phyloP scores from a whole-genome alignment of 2,329 filamentous ascomycete species.

The Orbilia ellipsospora region DNA sequence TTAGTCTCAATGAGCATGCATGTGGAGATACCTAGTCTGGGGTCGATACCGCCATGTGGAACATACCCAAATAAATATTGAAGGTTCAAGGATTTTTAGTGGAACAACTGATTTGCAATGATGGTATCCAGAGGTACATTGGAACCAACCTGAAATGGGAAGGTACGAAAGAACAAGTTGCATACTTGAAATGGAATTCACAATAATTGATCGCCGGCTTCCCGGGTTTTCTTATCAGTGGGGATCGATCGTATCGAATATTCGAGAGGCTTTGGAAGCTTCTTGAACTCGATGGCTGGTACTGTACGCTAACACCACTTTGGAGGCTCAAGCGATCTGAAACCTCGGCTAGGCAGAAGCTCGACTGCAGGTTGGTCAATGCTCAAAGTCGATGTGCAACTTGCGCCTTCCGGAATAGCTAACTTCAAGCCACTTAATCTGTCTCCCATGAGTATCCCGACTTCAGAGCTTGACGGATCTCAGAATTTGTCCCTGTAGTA shows the following conservation, averaged over 20 bases:
- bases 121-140: too few relatives aligned
- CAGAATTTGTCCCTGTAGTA: neutral
- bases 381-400: neutral
- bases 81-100: too few relatives aligned
- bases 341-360: slow-evolving; percentile 53
- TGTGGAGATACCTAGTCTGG: too few relatives aligned
- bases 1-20: too few relatives aligned
- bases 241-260: too few relatives aligned
- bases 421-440: too few relatives aligned
- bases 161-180: too few relatives aligned
- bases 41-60: too few relatives aligned
- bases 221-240: slow-evolving; percentile 12
- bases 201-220: neutral
- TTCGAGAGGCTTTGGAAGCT: neutral
- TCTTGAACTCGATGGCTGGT: neutral
- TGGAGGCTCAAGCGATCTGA: slow-evolving; percentile 39
- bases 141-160: too few relatives aligned
- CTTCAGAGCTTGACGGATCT: neutral
- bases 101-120: too few relatives aligned
- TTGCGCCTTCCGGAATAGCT: slow-evolving; percentile 32
- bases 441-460: neutral
- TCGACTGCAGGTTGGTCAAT: slow-evolving; percentile 7
- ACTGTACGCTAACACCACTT: neutral
- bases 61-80: too few relatives aligned
- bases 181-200: too few relatives aligned